These are phyloP conservation scores for Pseudocercospora fuligena DNA, from an alignment of 2,329 filamentous ascomycete species.

Conservation along the genomic window DNA sequence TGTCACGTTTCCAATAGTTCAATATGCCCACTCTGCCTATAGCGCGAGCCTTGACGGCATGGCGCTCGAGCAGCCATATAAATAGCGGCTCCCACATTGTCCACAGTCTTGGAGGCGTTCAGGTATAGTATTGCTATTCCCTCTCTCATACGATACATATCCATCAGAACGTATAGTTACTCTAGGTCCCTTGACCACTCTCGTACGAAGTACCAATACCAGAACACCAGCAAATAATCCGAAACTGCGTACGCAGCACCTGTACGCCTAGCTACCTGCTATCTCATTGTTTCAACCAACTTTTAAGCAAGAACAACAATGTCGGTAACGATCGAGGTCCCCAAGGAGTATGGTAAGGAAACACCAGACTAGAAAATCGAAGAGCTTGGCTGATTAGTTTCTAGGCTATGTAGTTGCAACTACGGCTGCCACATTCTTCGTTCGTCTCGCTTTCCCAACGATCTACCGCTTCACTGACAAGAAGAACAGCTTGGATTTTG, in stretches of 20 bases:
- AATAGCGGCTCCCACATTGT: slow-evolving; percentile 4
- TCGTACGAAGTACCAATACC: not conserved
- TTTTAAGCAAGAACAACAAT: slow-evolving; percentile 15
- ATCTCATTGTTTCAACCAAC: not conserved
- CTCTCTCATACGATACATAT: slow-evolving; percentile 1
- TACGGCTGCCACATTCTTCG: slow-evolving; percentile 59
- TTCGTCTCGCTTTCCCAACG: slow-evolving; percentile 14
- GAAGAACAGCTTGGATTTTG: slow-evolving; percentile 49
- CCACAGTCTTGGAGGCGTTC: not conserved
- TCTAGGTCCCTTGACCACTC: not conserved
- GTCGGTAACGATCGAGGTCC: slow-evolving; percentile 47
- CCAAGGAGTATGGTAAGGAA: slow-evolving; percentile 55
- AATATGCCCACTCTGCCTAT: not conserved
- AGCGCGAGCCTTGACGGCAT: slow-evolving; percentile 9
- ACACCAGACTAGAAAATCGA: not conserved
- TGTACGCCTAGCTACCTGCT: not conserved
- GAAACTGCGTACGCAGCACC: not conserved
- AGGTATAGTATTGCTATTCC: slow-evolving; percentile 4
- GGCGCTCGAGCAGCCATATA: slow-evolving; percentile 10
- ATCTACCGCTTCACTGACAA: slow-evolving; percentile 10
- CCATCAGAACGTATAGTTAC: not conserved
- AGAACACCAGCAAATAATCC: not conserved
- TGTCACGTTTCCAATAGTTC: slow-evolving; percentile 7
- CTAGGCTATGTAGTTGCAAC: slow-evolving; percentile 61
- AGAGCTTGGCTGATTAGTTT: slow-evolving; percentile 14